Evolutionary conservation across 1,284 basidiomycete genomes (phyloP), one percentile per base, ranked within the genome.

Genomic region (Rhodofomes roseus): DNA sequence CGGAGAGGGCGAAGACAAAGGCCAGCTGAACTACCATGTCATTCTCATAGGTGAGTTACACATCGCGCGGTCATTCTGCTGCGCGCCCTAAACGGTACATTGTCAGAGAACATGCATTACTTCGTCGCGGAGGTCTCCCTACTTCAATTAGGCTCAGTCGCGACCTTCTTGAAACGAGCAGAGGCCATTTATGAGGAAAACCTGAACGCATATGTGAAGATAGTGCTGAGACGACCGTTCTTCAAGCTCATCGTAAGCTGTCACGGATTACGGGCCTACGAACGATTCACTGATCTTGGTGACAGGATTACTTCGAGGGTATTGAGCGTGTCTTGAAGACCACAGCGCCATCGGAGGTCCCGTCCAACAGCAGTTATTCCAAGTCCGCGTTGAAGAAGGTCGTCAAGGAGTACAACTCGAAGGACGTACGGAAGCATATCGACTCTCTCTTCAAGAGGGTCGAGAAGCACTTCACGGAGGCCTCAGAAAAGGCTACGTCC

Each of bases 21-120:
- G 95, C 0, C 93, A 96, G 71, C 81, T 98, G 57, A 98, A 98
- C 72, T 97, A 96, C 68, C 93, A 97, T 70, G 93, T 98, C 65
- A 90, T 98, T 67, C 81, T 99, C 64, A 93, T 98, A 61, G 95
- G 95, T 95, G 65, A 68, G 89, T 79, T 7, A 12, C n/a, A n/a
- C n/a, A n/a, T n/a, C n/a, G n/a, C n/a, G n/a, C n/a, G n/a, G n/a
- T n/a, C n/a, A n/a, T n/a, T n/a, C n/a, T n/a, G n/a, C n/a, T n/a
- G n/a, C n/a, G n/a, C n/a, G n/a, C n/a, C n/a, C n/a, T n/a, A n/a
- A n/a, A n/a, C n/a, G n/a, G n/a, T n/a, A n/a, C n/a, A n/a, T n/a
- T n/a, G 14, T 12, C 68, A 97, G 96, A 98, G 74, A 99, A 99
- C 71, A 96, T 96, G 93, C 91, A 95, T 66, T 88, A 93, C 70